These are phyloP conservation scores for Aspergillus amoenus DNA, from an alignment of 2,329 filamentous ascomycete genomes.

Conservation along the genomic window DNA sequence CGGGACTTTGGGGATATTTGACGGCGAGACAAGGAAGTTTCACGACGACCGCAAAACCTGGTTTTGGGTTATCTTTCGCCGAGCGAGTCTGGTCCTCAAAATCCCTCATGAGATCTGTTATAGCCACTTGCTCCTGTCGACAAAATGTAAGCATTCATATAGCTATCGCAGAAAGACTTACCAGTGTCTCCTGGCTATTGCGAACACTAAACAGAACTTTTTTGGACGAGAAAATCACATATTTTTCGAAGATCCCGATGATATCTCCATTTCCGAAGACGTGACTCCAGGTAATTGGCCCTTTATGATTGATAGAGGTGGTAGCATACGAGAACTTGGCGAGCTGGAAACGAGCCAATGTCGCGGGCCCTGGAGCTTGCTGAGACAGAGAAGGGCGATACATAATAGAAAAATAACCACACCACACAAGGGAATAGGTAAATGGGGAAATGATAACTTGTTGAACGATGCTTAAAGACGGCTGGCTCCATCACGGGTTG, in stretches of 20 bases:
- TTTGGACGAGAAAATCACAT: slow-evolving; percentile 10
- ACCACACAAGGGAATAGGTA: too few relatives aligned
- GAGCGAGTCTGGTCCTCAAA: slow-evolving; percentile 18
- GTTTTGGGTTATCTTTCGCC: slow-evolving; percentile 17
- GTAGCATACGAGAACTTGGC: slow-evolving; percentile 49
- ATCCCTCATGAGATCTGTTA: slow-evolving; percentile 33
- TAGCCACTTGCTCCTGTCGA: slow-evolving; percentile 43
- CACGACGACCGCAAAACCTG: slow-evolving; percentile 42
- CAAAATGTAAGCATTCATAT: not conserved
- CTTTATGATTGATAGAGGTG: slow-evolving; percentile 35
- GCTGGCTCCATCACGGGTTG: not conserved
- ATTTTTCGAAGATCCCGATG: slow-evolving; percentile 35
- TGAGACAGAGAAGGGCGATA: slow-evolving; percentile 8
- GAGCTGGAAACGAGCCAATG: slow-evolving; percentile 28
- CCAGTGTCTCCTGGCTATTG: slow-evolving; percentile 35
- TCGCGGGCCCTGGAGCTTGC: slow-evolving; percentile 7
- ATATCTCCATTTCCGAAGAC: slow-evolving; percentile 39
- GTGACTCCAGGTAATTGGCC: slow-evolving; percentile 47
- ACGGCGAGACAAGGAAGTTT: slow-evolving; percentile 48
- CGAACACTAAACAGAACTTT: slow-evolving; percentile 32
- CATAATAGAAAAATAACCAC: slow-evolving; percentile 6
- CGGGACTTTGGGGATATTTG: slow-evolving; percentile 37
- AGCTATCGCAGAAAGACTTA: slow-evolving; percentile 20
- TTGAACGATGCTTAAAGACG: not conserved
- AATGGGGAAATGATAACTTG: not conserved